A percentile compares a stretch with the other conserved stretches of the same genome.
Conservation (phyloP, 768 basidiomycete genomes). For the Candolleomyces aberdarensis region DNA sequence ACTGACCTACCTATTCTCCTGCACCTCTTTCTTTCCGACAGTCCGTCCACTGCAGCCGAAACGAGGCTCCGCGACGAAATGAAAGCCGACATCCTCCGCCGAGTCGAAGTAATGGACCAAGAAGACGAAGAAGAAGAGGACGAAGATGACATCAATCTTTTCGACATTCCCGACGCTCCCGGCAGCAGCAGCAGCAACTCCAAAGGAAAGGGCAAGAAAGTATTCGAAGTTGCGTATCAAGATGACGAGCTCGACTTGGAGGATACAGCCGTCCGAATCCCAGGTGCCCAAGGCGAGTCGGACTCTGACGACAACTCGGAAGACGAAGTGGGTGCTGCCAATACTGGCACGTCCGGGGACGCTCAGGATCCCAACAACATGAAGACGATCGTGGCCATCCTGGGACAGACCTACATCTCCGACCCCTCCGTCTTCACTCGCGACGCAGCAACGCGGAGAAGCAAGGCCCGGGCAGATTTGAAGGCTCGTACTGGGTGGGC, state of each 20-base stretch:
- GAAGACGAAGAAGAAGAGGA: constrained; percentile 57
- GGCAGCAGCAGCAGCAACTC: too few relatives aligned
- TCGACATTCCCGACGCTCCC: neutral
- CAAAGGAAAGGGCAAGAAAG: neutral
- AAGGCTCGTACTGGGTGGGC: constrained; percentile 70
- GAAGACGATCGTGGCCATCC: constrained; percentile 50
- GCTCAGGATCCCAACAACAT: constrained; percentile 21
- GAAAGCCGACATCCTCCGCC: constrained; percentile 80
- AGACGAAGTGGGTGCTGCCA: neutral
- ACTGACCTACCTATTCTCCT: neutral
- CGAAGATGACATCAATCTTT: constrained; percentile 10
- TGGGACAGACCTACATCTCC: constrained; percentile 75
- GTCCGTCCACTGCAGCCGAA: constrained; percentile 52
- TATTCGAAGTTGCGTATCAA: neutral
- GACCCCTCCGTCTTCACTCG: constrained; percentile 76
- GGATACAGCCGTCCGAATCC: constrained; percentile 4
- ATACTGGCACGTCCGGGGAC: constrained; percentile 18
- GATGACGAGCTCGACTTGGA: constrained; percentile 4
- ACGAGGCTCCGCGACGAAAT: constrained; percentile 63
- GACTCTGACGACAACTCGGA: constrained; percentile 23
- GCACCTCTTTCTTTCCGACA: neutral
- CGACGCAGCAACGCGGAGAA: constrained; percentile 67
- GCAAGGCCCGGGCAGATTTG: constrained; percentile 64
- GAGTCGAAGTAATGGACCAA: constrained; percentile 55
- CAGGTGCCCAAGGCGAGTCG: constrained; percentile 15